Base-by-base conservation (phyloP, 768 basidiomycete species). In the Suillus decipiens region DNA sequence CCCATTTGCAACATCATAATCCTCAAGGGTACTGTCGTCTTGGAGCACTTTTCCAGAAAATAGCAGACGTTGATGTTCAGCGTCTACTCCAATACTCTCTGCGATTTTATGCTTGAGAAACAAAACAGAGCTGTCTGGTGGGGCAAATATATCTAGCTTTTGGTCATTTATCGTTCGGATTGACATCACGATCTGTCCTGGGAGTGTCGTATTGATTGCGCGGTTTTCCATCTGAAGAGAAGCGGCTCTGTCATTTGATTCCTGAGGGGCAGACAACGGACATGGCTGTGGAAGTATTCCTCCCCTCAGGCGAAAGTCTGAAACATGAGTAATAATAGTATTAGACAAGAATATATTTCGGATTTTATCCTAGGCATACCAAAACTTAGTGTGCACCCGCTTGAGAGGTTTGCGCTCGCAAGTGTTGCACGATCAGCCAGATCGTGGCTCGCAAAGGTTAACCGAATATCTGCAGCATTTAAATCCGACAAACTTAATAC, bases 1-100 rank as follows among this genome's bases (percentile, higher is more conserved):
- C 56, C 54, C 64, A 28, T 57, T 65, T 24, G 8, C 60, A 33
- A 65, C 51, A 42, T 43, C 61, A 45, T 65, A 65, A 39, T 65
- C 41, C 11, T 63, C 55, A 34, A 81, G 72, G 24, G 81, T 82
- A 68, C 80, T 76, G 50, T 81, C 81, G 67, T 82, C 81, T 67
- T 82, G 80, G 55, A 81, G 73, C 71, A 81, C 80, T 72, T 81
- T 81, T 43, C 81, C 81, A 60, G 81, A 80, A 67, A 81, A 81
- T 66, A 82, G 81, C 58, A 82, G 68, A 55, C 81, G 75, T 69
- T 82, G 81, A 70, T 81, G 28, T 54, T 61, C 48, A 28, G 19
- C 37, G 10, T 45, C 45, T 19, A 61, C 48, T 33, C 39, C 15
- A n/a, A 61, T 51, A 19, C 24, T 50, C 47, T 61, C 60, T 15